Evolutionary conservation across 1,139 yeast species (phyloP).

Genomic region (Blastobotrys elegans): DNA sequence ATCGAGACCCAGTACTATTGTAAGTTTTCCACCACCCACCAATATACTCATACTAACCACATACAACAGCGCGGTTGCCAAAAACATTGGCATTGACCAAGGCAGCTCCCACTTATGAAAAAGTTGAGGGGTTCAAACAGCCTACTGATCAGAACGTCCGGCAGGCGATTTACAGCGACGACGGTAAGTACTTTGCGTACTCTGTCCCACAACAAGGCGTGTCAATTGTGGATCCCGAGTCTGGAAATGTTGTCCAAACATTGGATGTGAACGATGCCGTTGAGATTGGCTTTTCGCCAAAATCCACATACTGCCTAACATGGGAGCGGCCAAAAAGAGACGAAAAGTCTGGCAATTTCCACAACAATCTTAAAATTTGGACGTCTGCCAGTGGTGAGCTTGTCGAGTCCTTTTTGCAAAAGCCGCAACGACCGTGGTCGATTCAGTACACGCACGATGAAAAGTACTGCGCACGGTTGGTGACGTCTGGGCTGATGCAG

Average conservation of each 20-base stretch:
- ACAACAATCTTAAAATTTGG: slow-evolving; percentile 74
- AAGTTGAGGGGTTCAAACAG: slow-evolving; percentile 16
- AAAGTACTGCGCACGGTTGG: slow-evolving; percentile 59
- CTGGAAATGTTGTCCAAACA: slow-evolving; percentile 41
- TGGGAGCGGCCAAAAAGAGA: slow-evolving; percentile 84
- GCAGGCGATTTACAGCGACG: slow-evolving; percentile 42
- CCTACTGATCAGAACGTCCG: slow-evolving; percentile 25
- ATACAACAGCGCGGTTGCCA: slow-evolving; percentile 17
- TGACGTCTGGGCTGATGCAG: slow-evolving; percentile 52
- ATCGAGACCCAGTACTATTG: slow-evolving; percentile 10
- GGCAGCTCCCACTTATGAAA: slow-evolving; percentile 16
- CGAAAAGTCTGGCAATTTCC: slow-evolving; percentile 56
- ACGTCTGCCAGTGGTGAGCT: slow-evolving; percentile 44
- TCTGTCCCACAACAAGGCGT: slow-evolving; percentile 37
- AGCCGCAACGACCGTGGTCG: slow-evolving; percentile 86
- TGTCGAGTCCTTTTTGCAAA: slow-evolving; percentile 66
- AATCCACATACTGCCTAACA: slow-evolving; percentile 76
- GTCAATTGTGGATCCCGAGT: slow-evolving; percentile 55
- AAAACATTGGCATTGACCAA: slow-evolving; percentile 15
- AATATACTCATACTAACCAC: neutral
- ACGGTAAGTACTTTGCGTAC: slow-evolving; percentile 46
- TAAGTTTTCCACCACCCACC: neutral
- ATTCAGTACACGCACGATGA: slow-evolving; percentile 85
- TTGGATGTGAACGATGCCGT: slow-evolving; percentile 55
- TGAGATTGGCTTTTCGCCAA: slow-evolving; percentile 82